Evolutionary conservation across 2,329 filamentous ascomycete genomes (phyloP), one percentile per base, ranked within the genome.

Genomic region (Scytalidium sp.): DNA sequence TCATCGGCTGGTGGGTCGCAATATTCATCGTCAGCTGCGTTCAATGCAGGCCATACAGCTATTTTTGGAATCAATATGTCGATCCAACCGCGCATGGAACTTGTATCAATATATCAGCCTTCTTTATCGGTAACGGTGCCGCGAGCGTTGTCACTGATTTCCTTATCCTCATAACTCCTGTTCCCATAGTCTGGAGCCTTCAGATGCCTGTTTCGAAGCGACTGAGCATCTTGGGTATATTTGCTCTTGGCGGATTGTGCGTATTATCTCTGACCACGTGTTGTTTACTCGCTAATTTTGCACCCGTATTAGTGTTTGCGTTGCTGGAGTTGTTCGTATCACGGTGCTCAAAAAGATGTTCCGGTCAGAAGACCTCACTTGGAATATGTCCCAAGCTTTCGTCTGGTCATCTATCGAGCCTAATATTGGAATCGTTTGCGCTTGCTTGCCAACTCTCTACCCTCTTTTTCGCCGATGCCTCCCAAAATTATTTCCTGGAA

Each of bases 251-350:
- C 46, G 50, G 46, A 15, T 49, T 50, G 39, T 46, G 19, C 19
- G 44, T 40, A n/a, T n/a, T n/a, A n/a, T n/a, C n/a, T n/a, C n/a
- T n/a, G n/a, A n/a, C n/a, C n/a, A n/a, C n/a, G n/a, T n/a, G n/a
- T n/a, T n/a, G n/a, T n/a, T n/a, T n/a, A n/a, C n/a, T n/a, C n/a
- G n/a, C n/a, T n/a, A n/a, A n/a, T n/a, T n/a, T n/a, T n/a, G n/a
- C 29, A 36, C 3, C 15, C 20, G 19, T 6, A 42, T 20, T 21
- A 50, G 47, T 23, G 52, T 54, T 22, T 52, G 50, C 44, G 21
- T 55, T 13, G 49, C 49, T 43, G 42, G 22, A 41, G 51, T 55
- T 19, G 49, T 53, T 11, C 41, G 51, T 19, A 41, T 55, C 27
- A 27, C 46, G 2, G 36, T 51, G 13, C 44, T 55, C 41, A 39